Conservation (phyloP, 2,329 filamentous ascomycete species). For the Paramyrothecium sp. region DNA sequence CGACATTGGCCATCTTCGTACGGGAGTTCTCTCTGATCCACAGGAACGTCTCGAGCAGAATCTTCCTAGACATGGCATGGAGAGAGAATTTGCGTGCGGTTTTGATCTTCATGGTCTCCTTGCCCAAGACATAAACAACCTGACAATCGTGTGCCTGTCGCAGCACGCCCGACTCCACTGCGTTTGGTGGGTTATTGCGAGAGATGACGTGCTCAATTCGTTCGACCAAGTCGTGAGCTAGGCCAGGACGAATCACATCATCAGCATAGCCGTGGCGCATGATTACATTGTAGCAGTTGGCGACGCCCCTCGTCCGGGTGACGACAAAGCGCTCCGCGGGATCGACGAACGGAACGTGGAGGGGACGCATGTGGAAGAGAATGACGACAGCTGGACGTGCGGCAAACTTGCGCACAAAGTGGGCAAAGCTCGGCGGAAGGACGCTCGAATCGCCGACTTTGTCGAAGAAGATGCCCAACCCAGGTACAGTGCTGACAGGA, state of each 20-base stretch:
- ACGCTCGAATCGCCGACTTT: no score
- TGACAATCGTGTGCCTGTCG: constrained; percentile 44
- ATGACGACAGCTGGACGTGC: background rate
- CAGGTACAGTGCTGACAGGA: no score
- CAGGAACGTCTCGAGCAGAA: constrained; percentile 55
- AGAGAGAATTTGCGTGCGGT: constrained; percentile 37
- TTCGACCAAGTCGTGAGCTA: constrained; percentile 55
- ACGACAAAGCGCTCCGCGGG: no score
- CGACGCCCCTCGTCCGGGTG: no score
- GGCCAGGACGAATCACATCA: constrained; percentile 63
- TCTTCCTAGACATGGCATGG: no score
- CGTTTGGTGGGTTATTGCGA: constrained; percentile 28
- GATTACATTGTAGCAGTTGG: constrained; percentile 67
- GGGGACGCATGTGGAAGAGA: no score
- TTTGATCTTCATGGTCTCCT: constrained; percentile 53
- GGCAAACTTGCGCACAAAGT: no score
- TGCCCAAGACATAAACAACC: constrained; percentile 58
- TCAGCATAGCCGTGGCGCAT: constrained; percentile 74
- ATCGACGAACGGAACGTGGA: no score
- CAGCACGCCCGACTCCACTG: constrained; percentile 42
- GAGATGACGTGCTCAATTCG: constrained; percentile 57
- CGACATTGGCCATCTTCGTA: no score
- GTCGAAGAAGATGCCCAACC: no score
- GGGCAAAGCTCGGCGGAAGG: no score
- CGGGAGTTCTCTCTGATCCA: constrained; percentile 67